Conservation (phyloP, 2,329 filamentous ascomycete species). For the Phialocephala subalpina region DNA sequence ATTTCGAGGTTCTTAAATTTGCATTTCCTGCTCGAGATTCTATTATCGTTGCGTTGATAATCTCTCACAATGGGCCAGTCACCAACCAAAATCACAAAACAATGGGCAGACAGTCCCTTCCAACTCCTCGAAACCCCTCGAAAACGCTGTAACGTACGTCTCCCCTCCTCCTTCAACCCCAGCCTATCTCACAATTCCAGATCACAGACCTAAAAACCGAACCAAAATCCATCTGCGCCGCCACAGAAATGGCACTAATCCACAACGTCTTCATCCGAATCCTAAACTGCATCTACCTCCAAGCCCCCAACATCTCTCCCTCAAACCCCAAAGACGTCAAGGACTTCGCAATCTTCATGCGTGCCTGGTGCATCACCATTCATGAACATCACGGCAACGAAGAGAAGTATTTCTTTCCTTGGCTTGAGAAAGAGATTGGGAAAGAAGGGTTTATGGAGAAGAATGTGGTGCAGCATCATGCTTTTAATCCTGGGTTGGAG, state of each 20-base stretch:
- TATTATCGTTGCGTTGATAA: neutral
- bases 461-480: conserved; percentile 52
- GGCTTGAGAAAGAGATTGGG: conserved; percentile 46
- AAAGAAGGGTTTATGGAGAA: conserved; percentile 49
- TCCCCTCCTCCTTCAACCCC: neutral
- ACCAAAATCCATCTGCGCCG: conserved; percentile 31
- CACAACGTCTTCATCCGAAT: conserved; percentile 47
- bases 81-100: conserved; percentile 28
- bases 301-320: conserved; percentile 48
- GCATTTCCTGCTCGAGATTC: neutral
- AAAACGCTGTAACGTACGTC: conserved; percentile 25
- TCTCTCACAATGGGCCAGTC: conserved; percentile 22
- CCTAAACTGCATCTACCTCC: conserved; percentile 48
- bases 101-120: conserved; percentile 36
- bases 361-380: conserved; percentile 43
- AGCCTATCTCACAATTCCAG: neutral
- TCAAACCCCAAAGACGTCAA: conserved; percentile 41
- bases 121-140: conserved; percentile 32
- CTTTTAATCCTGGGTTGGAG: conserved; percentile 48
- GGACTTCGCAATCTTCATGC: conserved; percentile 45
- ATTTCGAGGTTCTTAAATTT: neutral
- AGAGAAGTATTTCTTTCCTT: conserved; percentile 50
- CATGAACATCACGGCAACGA: conserved; percentile 50
- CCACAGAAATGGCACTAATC: conserved; percentile 45
- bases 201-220: conserved; percentile 25